Base-by-base conservation (phyloP, 306 rosid species). In the Styphnolobium japonicum region DNA sequence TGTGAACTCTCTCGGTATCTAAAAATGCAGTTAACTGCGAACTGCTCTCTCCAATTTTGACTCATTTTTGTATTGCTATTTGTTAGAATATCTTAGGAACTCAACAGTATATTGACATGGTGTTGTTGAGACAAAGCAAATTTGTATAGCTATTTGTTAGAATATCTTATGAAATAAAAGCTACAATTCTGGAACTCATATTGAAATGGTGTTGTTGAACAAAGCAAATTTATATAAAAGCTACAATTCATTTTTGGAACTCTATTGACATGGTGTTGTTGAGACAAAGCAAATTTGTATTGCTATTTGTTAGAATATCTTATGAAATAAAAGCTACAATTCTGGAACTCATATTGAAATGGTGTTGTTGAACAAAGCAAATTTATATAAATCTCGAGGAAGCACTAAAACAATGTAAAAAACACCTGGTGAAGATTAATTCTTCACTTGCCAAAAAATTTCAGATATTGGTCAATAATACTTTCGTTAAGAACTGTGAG, bases 1-100 rank as follows among this genome's bases (percentile, higher is more conserved):
- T 81, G 72, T 7, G 7, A 67, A 61, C 51, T n/a, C 43, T 75
- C 3, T 27, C n/a, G n/a, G n/a, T n/a, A 29, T 22, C 65, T 21
- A 7, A 5, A 18, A 31, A 4, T 71, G 39, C 29, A 33, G 74
- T 63, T 58, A 21, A 48, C 60, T 51, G 37, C 10, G 0, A 46
- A 55, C 46, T 45, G 57, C 66, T 75, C 22, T 81, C 66, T 75
- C 22, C 85, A 75, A 58, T 67, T 81, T 75, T 74, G 76, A 33
- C 25, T 57, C 56, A 36, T 34, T 5, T 5, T 0, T 65, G 0
- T 66, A 40, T 2, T 16, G 3, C 65, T 21, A 69, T 48, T 62
- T 31, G 12, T 71, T n/a, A n/a, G n/a, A n/a, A n/a, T n/a, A n/a
- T n/a, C n/a, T n/a, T n/a, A n/a, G 11, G n/a, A 63, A 34, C 23